A percentile compares a stretch with the other conserved stretches of the same genome.
Conservation (phyloP, 2,329 filamentous ascomycete species). For the Aspergillus uvarum region DNA sequence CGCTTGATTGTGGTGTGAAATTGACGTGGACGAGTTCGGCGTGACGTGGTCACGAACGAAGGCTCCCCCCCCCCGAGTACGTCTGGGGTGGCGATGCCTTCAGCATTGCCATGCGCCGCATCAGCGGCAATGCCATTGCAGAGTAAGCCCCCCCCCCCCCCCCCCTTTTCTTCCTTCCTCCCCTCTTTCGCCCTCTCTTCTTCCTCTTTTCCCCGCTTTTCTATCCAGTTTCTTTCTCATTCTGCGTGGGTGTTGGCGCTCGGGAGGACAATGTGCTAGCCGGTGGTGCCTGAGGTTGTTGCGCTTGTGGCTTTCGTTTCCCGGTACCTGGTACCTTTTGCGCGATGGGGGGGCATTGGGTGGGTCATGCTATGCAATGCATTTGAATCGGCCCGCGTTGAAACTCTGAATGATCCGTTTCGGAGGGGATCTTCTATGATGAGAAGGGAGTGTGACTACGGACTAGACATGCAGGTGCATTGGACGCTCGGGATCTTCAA, state of each 20-base stretch:
- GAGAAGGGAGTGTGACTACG: not conserved
- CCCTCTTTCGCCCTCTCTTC: not conserved
- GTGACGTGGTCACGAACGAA: conserved; percentile 1
- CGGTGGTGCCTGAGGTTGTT: not conserved
- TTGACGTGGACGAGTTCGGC: conserved; percentile 8
- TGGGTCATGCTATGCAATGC: not conserved
- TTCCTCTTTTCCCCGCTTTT: not conserved
- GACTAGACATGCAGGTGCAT: not conserved
- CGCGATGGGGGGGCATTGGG: not conserved
- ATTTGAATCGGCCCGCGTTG: not conserved
- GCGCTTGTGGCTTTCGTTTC: not conserved
- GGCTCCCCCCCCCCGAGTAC: not conserved
- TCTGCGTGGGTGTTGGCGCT: not conserved
- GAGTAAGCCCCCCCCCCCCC: not conserved
- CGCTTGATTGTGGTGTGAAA: conserved; percentile 1
- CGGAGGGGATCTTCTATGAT: not conserved
- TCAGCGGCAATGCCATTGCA: too few species aligned
- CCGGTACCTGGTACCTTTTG: not conserved
- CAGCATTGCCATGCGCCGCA: too few species aligned
- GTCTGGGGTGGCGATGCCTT: too few species aligned
- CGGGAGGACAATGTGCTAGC: not conserved
- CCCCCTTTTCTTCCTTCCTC: not conserved
- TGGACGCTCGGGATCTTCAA: not conserved
- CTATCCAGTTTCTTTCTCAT: not conserved
- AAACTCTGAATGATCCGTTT: not conserved